phyloP scores from a whole-genome alignment of 2,329 filamentous ascomycete species.

The Cladophialophora exuberans region DNA sequence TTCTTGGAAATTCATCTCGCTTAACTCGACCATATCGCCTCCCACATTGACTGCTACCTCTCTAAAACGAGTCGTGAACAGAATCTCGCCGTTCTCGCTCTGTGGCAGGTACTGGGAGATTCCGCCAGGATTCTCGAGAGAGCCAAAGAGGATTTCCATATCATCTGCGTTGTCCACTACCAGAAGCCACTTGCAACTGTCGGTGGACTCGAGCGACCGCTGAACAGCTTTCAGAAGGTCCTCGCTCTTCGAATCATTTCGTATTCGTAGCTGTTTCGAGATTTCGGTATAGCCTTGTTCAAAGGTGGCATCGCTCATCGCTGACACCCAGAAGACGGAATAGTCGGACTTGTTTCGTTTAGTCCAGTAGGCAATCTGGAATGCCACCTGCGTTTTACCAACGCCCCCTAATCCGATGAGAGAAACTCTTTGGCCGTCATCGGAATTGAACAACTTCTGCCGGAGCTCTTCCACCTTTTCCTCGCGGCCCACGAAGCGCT shows the following conservation, averaged over 20 bases:
- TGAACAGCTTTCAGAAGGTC: constrained; percentile 20
- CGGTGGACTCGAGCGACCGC: constrained; percentile 2
- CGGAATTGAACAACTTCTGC: constrained; percentile 1
- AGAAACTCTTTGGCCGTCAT: constrained; percentile 3
- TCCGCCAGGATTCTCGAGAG: neutral
- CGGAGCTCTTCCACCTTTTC: neutral
- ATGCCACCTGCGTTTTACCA: constrained; percentile 17
- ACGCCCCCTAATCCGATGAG: constrained; percentile 17
- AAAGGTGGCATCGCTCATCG: constrained; percentile 10
- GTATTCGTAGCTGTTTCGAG: constrained; percentile 12
- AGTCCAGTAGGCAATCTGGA: constrained; percentile 6
- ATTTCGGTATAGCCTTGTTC: constrained; percentile 16
- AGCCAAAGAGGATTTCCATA: constrained; percentile 14
- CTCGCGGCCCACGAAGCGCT: constrained; percentile 11
- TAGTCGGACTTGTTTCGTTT: constrained; percentile 5
- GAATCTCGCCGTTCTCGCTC: constrained; percentile 27
- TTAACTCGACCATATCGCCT: neutral
- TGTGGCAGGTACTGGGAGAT: constrained; percentile 25
- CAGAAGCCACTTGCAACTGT: constrained; percentile 27
- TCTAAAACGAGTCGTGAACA: constrained; percentile 34
- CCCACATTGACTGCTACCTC: constrained; percentile 16
- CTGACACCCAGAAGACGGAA: constrained; percentile 20
- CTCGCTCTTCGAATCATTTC: constrained; percentile 11
- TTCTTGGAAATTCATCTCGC: neutral
- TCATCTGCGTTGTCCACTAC: constrained; percentile 33